These are phyloP conservation scores for Exophiala bonariae DNA, from an alignment of 2,329 filamentous ascomycete genomes.

Conservation along the genomic window DNA sequence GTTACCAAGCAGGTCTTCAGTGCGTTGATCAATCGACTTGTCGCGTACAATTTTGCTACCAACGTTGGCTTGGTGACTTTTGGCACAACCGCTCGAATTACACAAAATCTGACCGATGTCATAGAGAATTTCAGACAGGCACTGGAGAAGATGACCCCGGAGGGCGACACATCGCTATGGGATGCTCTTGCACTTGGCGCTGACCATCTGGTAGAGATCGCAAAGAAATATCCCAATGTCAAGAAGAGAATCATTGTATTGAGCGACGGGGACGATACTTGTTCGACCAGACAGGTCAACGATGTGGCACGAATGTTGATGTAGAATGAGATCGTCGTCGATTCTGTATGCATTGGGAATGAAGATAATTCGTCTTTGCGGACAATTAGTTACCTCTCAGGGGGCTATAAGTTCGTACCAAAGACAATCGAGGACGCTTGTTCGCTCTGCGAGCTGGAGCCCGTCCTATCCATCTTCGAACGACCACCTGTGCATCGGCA, in stretches of 20 bases:
- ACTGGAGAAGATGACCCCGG: conserved; percentile 31
- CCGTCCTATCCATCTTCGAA: conserved; percentile 36
- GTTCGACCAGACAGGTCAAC: conserved; percentile 26
- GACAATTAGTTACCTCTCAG: conserved; percentile 33
- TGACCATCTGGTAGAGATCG: conserved; percentile 34
- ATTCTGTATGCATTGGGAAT: conserved; percentile 36
- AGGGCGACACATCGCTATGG: conserved; percentile 39
- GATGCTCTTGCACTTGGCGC: conserved; percentile 36
- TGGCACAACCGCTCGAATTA: conserved; percentile 28
- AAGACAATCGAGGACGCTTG: conserved; percentile 35
- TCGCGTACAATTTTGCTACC: conserved; percentile 39
- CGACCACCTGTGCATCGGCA: conserved; percentile 28
- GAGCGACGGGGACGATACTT: conserved; percentile 39
- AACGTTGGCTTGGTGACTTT: conserved; percentile 39
- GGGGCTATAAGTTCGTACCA: conserved; percentile 39
- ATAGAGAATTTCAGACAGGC: conserved; percentile 39
- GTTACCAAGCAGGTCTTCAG: conserved; percentile 41
- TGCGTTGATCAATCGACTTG: conserved; percentile 36
- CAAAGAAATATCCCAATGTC: conserved; percentile 33
- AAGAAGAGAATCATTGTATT: conserved; percentile 40
- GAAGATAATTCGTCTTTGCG: conserved; percentile 31
- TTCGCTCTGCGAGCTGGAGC: conserved; percentile 39
- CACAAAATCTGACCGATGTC: conserved; percentile 33
- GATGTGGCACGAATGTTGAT: conserved; percentile 29
- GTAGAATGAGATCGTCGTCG: conserved; percentile 33